These are phyloP conservation scores for Trametes villosa DNA, from an alignment of 768 basidiomycete species.

Conservation along the genomic window DNA sequence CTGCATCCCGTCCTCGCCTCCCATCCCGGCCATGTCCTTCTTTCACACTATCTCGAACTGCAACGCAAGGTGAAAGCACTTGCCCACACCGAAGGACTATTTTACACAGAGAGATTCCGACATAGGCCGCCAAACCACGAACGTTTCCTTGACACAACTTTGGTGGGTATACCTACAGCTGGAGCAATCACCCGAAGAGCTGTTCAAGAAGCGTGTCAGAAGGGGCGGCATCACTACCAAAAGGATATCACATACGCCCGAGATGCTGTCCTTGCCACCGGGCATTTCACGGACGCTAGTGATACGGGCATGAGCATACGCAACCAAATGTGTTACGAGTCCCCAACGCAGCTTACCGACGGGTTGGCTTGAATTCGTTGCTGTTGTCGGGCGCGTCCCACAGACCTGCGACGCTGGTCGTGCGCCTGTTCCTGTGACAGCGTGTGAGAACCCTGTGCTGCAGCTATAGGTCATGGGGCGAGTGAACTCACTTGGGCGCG, in stretches of 20 bases:
- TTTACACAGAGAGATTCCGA: background rate
- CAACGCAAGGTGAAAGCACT: too few relatives aligned
- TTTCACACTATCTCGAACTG: too few relatives aligned
- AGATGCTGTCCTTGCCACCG: constrained; percentile 67
- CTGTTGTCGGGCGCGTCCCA: constrained; percentile 40
- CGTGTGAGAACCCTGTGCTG: background rate
- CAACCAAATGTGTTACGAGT: background rate
- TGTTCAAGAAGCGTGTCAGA: background rate
- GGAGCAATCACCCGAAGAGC: background rate
- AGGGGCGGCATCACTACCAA: background rate
- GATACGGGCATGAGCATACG: background rate
- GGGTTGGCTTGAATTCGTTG: constrained; percentile 65
- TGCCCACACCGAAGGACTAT: background rate
- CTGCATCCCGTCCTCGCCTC: too few relatives aligned
- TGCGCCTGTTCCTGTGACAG: constrained; percentile 49
- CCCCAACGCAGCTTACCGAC: constrained; percentile 48
- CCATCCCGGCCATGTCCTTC: too few relatives aligned
- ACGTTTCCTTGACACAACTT: background rate
- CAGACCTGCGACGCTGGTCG: constrained; percentile 45
- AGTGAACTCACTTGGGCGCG: background rate
- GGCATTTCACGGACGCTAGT: constrained; percentile 70
- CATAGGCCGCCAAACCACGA: background rate
- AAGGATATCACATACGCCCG: constrained; percentile 36
- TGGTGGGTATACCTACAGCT: background rate
- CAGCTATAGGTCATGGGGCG: too few relatives aligned